Evolutionary conservation across 371 early-diverging fungal species (phyloP).

Genomic region (Umbelopsis sp.): DNA sequence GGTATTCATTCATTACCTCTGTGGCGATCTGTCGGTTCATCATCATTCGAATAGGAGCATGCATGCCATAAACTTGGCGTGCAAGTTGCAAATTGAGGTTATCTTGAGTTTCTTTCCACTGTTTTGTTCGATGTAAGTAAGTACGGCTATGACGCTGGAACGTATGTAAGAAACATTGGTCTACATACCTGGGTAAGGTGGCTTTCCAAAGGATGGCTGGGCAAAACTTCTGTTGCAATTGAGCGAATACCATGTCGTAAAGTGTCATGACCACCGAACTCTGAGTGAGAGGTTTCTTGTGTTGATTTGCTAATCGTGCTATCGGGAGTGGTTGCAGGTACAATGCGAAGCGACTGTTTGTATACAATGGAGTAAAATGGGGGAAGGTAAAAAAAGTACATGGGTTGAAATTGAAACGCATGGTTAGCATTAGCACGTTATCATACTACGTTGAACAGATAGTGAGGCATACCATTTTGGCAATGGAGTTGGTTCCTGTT

Average conservation of each 20-base stretch:
- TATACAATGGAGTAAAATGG: background rate
- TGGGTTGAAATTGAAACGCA: background rate
- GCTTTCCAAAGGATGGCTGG: slow-evolving; percentile 82
- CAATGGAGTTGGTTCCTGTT: background rate
- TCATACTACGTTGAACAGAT: background rate
- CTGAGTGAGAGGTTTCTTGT: slow-evolving; percentile 60
- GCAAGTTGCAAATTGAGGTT: slow-evolving; percentile 80
- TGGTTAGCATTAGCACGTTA: background rate
- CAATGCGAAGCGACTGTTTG: slow-evolving; percentile 42
- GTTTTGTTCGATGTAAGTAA: slow-evolving; percentile 17
- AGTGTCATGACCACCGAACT: slow-evolving; percentile 84
- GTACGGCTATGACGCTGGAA: background rate
- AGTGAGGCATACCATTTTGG: background rate
- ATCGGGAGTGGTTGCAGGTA: slow-evolving; percentile 48
- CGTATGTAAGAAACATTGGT: background rate
- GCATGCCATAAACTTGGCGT: slow-evolving; percentile 82
- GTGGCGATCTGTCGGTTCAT: slow-evolving; percentile 84
- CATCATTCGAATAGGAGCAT: slow-evolving; percentile 86
- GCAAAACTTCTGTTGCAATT: slow-evolving; percentile 69
- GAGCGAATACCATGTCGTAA: slow-evolving; percentile 81
- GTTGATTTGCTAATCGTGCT: slow-evolving; percentile 45
- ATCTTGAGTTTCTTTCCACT: slow-evolving; percentile 87
- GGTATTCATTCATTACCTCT: slow-evolving; percentile 52
- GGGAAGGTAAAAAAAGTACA: background rate
- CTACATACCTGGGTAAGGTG: slow-evolving; percentile 66